Conservation (phyloP, 352 stramenopile genomes). For the Phytophthora constricta region DNA sequence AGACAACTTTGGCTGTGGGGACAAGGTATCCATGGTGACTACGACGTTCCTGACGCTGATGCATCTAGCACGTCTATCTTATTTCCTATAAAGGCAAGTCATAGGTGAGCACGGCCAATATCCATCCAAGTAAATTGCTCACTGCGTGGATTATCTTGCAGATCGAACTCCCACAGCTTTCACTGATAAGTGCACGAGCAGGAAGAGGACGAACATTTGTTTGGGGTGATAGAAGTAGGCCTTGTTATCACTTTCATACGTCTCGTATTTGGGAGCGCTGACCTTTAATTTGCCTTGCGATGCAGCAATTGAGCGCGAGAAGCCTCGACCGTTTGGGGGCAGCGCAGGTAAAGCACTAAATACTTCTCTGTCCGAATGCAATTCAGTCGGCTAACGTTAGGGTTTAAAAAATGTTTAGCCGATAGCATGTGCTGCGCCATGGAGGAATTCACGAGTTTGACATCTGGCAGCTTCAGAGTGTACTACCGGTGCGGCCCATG, state of each 20-base stretch:
- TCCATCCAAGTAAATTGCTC: too few relatives aligned
- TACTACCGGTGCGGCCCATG: constrained; percentile 68
- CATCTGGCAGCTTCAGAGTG: constrained; percentile 80
- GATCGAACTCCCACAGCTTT: constrained; percentile 57
- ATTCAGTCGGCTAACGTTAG: neutral
- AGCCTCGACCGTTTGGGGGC: constrained; percentile 48
- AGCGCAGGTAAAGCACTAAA: constrained; percentile 35
- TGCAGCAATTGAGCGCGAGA: constrained; percentile 37
- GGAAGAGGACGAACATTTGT: constrained; percentile 76
- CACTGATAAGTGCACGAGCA: constrained; percentile 60
- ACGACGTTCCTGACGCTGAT: constrained; percentile 50
- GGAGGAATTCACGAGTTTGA: constrained; percentile 59
- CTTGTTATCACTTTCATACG: neutral
- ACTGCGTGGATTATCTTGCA: too few relatives aligned
- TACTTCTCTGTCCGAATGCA: neutral
- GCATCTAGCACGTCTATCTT: constrained; percentile 57
- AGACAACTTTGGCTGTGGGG: constrained; percentile 80
- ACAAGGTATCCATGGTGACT: constrained; percentile 64
- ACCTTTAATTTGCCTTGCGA: neutral
- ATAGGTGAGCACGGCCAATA: constrained; percentile 23
- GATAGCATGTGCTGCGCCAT: constrained; percentile 59
- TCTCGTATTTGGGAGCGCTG: neutral
- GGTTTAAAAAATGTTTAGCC: constrained; percentile 25
- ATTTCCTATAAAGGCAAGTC: constrained; percentile 57
- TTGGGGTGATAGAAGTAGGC: constrained; percentile 73